A percentile compares a stretch with the other conserved stretches of the same genome.
Evolutionary conservation across 176 grass and related monocot species (phyloP).

Genomic region (Bromus sterilis): DNA sequence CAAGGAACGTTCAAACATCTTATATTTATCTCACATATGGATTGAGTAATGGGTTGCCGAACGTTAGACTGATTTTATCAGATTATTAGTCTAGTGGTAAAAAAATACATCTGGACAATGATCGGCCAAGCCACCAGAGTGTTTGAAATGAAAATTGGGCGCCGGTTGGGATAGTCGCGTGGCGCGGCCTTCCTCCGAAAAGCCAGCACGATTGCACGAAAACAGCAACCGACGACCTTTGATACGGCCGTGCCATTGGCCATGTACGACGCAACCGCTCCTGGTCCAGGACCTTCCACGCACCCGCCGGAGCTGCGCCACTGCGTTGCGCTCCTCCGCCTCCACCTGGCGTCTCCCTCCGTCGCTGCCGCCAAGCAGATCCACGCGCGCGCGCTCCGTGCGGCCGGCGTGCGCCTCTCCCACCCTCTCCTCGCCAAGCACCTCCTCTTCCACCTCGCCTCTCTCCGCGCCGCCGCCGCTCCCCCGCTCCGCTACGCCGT

Average conservation of each 20-base stretch:
- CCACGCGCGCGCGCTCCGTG: slow-evolving; percentile 64
- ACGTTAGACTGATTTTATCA: too few species aligned
- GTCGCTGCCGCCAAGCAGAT: slow-evolving; percentile 49
- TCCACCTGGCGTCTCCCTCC: slow-evolving; percentile 44
- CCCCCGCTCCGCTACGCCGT: slow-evolving; percentile 45
- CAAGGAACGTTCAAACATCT: too few species aligned
- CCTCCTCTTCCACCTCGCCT: slow-evolving; percentile 64
- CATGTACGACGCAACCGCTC: slow-evolving; percentile 28
- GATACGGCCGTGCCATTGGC: background rate
- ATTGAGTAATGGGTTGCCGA: too few species aligned
- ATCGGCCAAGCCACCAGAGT: too few species aligned
- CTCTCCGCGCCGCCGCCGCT: slow-evolving; percentile 26
- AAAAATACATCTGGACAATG: too few species aligned
- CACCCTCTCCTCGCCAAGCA: slow-evolving; percentile 71
- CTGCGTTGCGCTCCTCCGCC: slow-evolving; percentile 66
- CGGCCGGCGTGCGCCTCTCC: slow-evolving; percentile 30
- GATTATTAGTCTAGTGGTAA: too few species aligned
- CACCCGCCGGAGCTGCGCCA: slow-evolving; percentile 40
- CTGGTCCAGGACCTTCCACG: slow-evolving; percentile 4
- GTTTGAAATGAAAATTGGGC: too few species aligned
- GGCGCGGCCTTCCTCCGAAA: background rate
- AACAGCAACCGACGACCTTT: background rate
- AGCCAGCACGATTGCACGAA: background rate
- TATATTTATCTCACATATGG: too few species aligned
- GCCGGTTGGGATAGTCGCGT: too few species aligned